Percentiles rank a stretch among this genome's conserved stretches.
These are phyloP conservation scores for Paracorniculantispora psalliotae DNA, from an alignment of 2,329 filamentous ascomycete genomes.

Conservation along the genomic window DNA sequence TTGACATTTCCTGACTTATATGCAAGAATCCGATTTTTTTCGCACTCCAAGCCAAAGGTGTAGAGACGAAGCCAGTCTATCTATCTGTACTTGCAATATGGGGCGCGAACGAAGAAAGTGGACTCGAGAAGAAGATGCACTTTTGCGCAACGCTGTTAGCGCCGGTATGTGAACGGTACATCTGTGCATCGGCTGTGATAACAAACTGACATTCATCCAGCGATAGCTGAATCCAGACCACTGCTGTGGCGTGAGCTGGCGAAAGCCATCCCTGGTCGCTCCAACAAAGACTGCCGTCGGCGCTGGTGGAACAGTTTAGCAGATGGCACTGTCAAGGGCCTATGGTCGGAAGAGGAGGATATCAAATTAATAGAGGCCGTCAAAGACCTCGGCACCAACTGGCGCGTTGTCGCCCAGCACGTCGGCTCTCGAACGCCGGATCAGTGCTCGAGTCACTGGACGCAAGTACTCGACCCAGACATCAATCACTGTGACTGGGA, in stretches of 20 bases:
- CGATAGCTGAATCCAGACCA: neutral
- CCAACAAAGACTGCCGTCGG: conserved; percentile 3
- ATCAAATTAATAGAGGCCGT: neutral
- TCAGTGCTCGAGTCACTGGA: conserved; percentile 4
- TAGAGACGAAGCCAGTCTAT: no score
- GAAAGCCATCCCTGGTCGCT: neutral
- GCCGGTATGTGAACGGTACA: neutral
- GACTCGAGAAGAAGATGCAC: neutral
- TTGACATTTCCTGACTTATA: no score
- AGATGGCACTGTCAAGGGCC: conserved; percentile 15
- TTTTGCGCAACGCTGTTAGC: neutral
- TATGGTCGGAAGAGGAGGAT: conserved; percentile 5
- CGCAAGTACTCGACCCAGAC: conserved; percentile 4
- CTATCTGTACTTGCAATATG: no score
- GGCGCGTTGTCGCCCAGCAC: neutral
- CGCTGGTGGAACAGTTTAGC: conserved; percentile 6
- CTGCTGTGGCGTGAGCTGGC: neutral
- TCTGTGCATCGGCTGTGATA: neutral
- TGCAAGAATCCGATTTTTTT: no score
- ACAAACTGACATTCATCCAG: neutral
- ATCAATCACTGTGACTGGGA: conserved; percentile 7
- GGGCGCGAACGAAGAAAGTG: conserved; percentile 4
- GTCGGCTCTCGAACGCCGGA: conserved; percentile 1
- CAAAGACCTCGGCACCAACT: neutral
- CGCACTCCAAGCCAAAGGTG: no score